Conservation (phyloP, 2,329 filamentous ascomycete genomes). For the Neopestalotiopsis sp. region DNA sequence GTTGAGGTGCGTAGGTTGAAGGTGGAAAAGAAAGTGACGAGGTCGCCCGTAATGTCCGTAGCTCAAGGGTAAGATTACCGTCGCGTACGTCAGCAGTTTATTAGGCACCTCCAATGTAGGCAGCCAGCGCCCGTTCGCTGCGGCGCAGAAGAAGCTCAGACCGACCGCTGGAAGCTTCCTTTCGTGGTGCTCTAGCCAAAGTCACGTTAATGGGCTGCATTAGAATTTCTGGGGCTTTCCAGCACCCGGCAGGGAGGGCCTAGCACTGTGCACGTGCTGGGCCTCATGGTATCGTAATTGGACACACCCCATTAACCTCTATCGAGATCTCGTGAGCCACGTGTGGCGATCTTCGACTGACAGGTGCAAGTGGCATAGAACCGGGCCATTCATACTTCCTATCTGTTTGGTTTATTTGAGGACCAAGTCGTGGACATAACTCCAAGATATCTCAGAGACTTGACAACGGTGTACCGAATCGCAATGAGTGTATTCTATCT, state of each 20-base stretch:
- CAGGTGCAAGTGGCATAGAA: no score
- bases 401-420: no score
- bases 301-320: not conserved
- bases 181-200: not conserved
- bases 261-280: not conserved
- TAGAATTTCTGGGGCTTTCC: not conserved
- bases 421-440: no score
- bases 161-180: not conserved
- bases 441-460: no score
- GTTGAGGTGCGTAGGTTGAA: not conserved
- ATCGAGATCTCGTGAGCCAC: slow-evolving; percentile 1
- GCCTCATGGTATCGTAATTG: not conserved
- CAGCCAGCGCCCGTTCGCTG: not conserved
- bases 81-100: not conserved
- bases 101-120: not conserved
- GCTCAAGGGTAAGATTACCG: not conserved
- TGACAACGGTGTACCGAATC: no score
- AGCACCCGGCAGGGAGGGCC: not conserved
- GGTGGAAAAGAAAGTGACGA: not conserved
- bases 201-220: not conserved
- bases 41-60: not conserved
- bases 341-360: not conserved
- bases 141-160: not conserved
- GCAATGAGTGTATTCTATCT: no score
- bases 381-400: not conserved